Conservation (phyloP, 1,284 basidiomycete species). For the Naganishia sp. region DNA sequence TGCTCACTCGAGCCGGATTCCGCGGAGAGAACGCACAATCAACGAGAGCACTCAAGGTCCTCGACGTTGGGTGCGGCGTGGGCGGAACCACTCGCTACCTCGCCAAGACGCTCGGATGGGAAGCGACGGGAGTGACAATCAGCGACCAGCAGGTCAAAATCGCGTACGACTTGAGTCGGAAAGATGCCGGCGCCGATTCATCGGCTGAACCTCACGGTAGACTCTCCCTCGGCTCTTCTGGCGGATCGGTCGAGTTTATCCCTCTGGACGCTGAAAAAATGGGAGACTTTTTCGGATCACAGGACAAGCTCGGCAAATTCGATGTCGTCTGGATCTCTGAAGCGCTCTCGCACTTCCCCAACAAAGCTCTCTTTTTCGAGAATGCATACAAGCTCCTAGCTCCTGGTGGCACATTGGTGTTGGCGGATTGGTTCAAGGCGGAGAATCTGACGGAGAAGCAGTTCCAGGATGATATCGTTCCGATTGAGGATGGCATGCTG, state of each 20-base stretch:
- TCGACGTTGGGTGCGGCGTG: conserved; percentile 35
- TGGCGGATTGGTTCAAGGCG: conserved; percentile 36
- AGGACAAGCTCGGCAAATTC: conserved; percentile 26
- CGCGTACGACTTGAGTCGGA: conserved; percentile 33
- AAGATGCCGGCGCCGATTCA: conserved; percentile 8
- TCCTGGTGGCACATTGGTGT: conserved; percentile 28
- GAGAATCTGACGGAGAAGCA: conserved; percentile 24
- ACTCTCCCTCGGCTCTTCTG: conserved; percentile 1
- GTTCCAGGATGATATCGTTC: conserved; percentile 33
- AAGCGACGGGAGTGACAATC: conserved; percentile 34
- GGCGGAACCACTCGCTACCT: conserved; percentile 35
- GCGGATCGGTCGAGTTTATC: conserved; percentile 33
- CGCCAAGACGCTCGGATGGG: conserved; percentile 32
- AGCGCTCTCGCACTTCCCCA: conserved; percentile 37
- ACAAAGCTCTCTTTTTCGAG: conserved; percentile 35
- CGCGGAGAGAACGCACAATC: neutral
- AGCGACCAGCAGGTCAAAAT: conserved; percentile 35
- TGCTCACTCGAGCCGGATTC: conserved; percentile 31
- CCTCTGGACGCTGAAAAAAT: conserved; percentile 36
- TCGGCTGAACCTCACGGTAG: neutral
- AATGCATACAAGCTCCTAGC: conserved; percentile 30
- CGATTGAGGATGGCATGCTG: conserved; percentile 36
- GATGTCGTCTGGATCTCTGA: conserved; percentile 37
- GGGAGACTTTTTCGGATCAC: conserved; percentile 24
- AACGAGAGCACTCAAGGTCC: conserved; percentile 17